Conservation (phyloP, 2,329 filamentous ascomycete genomes). For the Teratosphaeria nubilosa region DNA sequence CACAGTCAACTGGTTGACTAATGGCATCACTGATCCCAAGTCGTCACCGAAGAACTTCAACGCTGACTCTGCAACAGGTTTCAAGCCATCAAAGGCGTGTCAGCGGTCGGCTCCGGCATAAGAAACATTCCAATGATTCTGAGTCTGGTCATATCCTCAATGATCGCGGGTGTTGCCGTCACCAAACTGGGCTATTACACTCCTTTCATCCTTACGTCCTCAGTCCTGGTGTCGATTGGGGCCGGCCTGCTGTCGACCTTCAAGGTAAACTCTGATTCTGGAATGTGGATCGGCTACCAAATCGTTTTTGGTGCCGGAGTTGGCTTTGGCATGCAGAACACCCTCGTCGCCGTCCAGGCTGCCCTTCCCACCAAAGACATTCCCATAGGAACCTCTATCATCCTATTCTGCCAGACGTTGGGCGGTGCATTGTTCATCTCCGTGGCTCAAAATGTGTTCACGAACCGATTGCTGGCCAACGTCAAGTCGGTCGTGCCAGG, state of each 20-base stretch:
- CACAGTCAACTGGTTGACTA: too few species aligned
- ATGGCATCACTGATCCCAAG: too few species aligned
- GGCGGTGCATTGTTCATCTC: slow-evolving; percentile 41
- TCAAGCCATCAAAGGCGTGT: slow-evolving; percentile 37
- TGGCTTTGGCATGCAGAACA: slow-evolving; percentile 40
- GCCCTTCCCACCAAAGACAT: slow-evolving; percentile 33
- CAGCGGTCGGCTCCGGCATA: slow-evolving; percentile 38
- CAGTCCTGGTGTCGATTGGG: slow-evolving; percentile 35
- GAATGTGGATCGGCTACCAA: slow-evolving; percentile 32
- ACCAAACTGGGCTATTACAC: slow-evolving; percentile 40
- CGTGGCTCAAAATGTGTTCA: slow-evolving; percentile 42
- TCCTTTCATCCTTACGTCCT: slow-evolving; percentile 35
- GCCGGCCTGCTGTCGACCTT: slow-evolving; percentile 38
- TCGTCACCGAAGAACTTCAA: background rate
- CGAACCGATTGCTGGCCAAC: slow-evolving; percentile 37
- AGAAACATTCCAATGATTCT: slow-evolving; percentile 40
- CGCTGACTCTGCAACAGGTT: slow-evolving; percentile 21
- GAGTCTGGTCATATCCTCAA: slow-evolving; percentile 34
- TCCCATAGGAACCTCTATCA: slow-evolving; percentile 37
- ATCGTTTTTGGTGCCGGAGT: slow-evolving; percentile 31
- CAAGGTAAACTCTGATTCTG: slow-evolving; percentile 26
- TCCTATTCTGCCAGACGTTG: slow-evolving; percentile 40
- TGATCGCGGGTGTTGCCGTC: slow-evolving; percentile 30
- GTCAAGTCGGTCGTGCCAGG: slow-evolving; percentile 29
- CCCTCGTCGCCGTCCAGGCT: slow-evolving; percentile 37